Base-by-base conservation (phyloP, 2,329 filamentous ascomycete species). In the Pseudopithomyces maydicus region DNA sequence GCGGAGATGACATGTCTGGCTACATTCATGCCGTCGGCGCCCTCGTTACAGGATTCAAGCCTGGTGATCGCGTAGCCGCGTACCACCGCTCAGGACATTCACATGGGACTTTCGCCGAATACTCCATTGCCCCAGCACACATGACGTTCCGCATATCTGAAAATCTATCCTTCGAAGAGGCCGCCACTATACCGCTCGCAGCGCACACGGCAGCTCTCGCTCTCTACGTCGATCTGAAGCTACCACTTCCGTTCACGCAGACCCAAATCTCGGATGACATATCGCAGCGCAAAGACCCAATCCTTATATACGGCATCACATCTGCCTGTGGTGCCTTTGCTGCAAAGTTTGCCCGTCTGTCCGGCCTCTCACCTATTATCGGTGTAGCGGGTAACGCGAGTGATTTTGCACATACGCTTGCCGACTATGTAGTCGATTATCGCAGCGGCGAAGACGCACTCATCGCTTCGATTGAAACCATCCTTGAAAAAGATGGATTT, bases 41-140 rank as follows among this genome's bases (percentile, higher is more conserved):
- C 39, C 77, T 82, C 36, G 85, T 88, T 1, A 80, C 72, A 54
- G 85, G 86, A 62, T 87, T 87, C 78, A 81, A 81, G 58, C 74
- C 75, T 0, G 85, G 84, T 32, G 84, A 87, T 69, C 80, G 83
- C 15, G 84, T 87, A 1, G 81, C 82, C 8, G 82, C 81, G 3
- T 85, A 85, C 74, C 80, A 82, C 59, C 75, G 84, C 59, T 86
- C 88, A 79, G 63, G 72, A 42, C 73, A 74, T 0, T 76, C 80
- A 0, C 68, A 79, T 35, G 87, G 87, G 2, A 80, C 78, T 7
- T 89, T 82, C 58, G 87, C 86, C 3, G 85, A 88, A 65, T 89
- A 88, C 61, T 83, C 85, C 2, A 72, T 88, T 11, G 81, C 82
- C 0, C 82, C 78, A 72, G 78, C 80, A 33, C 78, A 83, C 63